These are phyloP conservation scores for Isochrysis galbana DNA, from an alignment of 78 protist genomes.

Conservation along the genomic window DNA sequence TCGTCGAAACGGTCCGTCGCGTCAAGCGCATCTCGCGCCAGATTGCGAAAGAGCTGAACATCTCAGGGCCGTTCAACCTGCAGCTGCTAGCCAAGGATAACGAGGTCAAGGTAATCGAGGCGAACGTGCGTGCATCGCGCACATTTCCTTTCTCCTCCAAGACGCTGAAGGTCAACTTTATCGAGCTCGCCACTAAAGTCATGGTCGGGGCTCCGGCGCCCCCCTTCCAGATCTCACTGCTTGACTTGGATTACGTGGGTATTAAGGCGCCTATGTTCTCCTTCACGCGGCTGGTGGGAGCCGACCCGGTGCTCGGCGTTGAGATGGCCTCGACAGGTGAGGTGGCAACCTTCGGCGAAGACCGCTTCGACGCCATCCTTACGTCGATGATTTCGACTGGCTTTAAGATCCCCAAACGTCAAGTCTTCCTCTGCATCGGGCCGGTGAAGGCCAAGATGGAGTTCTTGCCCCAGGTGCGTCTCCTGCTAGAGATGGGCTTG, in stretches of 20 bases:
- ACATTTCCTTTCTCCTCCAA: conserved; percentile 93
- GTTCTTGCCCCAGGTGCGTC: conserved; percentile 68
- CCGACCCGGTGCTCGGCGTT: conserved; percentile 96
- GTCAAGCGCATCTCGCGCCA: conserved; percentile 59
- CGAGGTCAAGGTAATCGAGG: conserved; percentile 87
- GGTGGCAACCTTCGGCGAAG: conserved; percentile 65
- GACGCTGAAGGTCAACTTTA: conserved; percentile 30
- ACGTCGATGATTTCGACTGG: conserved; percentile 86
- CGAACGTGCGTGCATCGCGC: conserved; percentile 93
- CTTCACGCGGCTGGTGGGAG: conserved; percentile 83
- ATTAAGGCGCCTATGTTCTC: conserved; percentile 95
- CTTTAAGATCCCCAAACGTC: conserved; percentile 65
- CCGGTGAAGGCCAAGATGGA: conserved; percentile 74
- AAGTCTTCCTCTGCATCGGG: conserved; percentile 84
- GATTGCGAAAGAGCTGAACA: conserved; percentile 81
- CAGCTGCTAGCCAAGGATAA: conserved; percentile 89
- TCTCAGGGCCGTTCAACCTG: conserved; percentile 95
- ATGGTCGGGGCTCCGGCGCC: not conserved
- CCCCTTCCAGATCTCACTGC: not conserved
- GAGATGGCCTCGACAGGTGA: conserved; percentile 99
- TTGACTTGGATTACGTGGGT: conserved; percentile 61
- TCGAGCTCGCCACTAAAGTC: not conserved
- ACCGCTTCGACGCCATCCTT: conserved; percentile 87
- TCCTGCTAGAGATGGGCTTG: conserved; percentile 67
- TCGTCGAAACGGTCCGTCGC: conserved; percentile 17